Conservation (phyloP, 129 eudicot species). For the Flaveria ramosissima region DNA sequence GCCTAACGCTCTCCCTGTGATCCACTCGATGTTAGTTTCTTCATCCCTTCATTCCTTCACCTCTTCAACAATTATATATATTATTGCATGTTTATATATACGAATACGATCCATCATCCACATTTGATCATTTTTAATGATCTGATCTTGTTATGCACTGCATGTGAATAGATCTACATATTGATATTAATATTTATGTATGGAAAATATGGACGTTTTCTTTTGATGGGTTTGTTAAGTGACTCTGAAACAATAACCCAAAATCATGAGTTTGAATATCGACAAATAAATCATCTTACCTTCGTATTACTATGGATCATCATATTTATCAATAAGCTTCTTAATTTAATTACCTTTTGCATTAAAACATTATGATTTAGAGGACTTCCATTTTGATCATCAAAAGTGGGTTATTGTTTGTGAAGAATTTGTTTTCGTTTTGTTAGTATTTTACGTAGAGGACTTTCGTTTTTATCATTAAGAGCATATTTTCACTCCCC, state of each 20-base stretch:
- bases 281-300: neutral
- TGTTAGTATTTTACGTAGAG: neutral
- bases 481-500: no score
- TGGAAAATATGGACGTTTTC: no score
- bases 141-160: neutral
- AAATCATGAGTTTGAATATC: neutral
- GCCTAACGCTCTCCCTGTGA: no score
- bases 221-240: neutral
- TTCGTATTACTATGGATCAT: neutral
- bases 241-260: neutral
- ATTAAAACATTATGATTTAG: neutral
- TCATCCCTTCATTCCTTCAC: no score
- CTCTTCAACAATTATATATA: no score
- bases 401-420: neutral
- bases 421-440: neutral
- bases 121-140: conserved; percentile 6
- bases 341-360: neutral
- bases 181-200: neutral
- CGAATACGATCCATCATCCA: conserved; percentile 1
- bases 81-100: no score
- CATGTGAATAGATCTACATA: conserved; percentile 1
- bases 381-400: neutral
- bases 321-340: neutral
- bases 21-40: no score
- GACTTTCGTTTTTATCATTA: no score